Base-by-base conservation (phyloP, 2,329 filamentous ascomycete species). In the Paramyrothecium sp. region DNA sequence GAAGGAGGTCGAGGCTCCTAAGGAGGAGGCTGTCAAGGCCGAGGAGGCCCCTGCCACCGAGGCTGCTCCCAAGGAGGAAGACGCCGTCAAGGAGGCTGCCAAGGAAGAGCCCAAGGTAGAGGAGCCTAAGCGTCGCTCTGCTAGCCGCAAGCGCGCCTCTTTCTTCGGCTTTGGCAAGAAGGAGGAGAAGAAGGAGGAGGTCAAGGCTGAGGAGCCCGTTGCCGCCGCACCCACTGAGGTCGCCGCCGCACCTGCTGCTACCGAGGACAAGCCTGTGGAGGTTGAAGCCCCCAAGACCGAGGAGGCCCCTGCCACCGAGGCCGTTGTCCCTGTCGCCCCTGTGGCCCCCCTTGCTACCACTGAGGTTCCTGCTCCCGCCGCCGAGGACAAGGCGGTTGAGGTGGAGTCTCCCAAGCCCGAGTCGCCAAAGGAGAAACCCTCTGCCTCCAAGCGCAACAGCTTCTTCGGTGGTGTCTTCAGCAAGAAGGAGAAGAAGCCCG, bases 121-220 rank as follows among this genome's bases (percentile, higher is more conserved):
- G 67, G 80, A 85, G 69, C 75, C 81, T 62, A 87, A 87, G 79
- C 82, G 81, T 63, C 82, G 85, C 68, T 87, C 84, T 65, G 80
- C 81, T 53, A 88, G 85, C 71, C 82, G 83, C 69, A 89, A 89
- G 84, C 85, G 86, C 54, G 75, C 77, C 51, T 88, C 86, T 55
- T 83, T 88, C 76, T 88, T 89, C 67, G 82, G 81, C 65, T 78
- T 87, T 61, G 78, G 81, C 67, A 83, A 84, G 76, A 85, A 85
- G 76, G 78, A 75, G 63, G 75, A 78, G 59, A 75, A 75, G 69
- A 73, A 74, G 62, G 74, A 76, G 56, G 76, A 70, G 56, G 34
- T 58, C 53, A 69, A 65, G 60, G 38, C 54, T n/a, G 51, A 57
- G 44, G 57, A 58, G 41, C 60, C 70, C 62, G 57, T 61, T 54